A percentile compares a stretch with the other conserved stretches of the same genome.
Conservation (phyloP, 2,329 filamentous ascomycete genomes). For the Cordyceps javanica region DNA sequence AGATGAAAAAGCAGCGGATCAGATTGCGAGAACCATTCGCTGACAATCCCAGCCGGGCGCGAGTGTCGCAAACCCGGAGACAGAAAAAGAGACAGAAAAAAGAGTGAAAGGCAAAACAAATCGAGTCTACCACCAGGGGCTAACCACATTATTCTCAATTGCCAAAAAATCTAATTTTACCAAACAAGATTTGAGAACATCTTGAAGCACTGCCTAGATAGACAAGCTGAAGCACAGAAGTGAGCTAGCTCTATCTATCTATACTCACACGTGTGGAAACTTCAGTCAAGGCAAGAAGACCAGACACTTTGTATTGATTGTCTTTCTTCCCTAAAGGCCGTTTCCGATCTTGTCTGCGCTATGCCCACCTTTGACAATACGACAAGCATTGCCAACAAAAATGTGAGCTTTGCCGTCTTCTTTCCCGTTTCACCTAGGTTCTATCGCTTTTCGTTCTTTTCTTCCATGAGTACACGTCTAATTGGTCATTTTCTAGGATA, state of each 20-base stretch:
- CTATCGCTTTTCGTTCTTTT: neutral
- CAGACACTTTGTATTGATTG: neutral
- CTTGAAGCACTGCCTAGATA: neutral
- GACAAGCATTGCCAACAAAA: neutral
- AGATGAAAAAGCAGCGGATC: neutral
- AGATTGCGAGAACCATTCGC: neutral
- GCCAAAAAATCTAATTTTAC: no score
- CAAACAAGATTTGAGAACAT: neutral
- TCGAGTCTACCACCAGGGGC: no score
- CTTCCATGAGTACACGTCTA: neutral
- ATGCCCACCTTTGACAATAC: neutral
- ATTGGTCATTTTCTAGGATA: neutral
- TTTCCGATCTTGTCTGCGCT: neutral
- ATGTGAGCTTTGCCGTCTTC: neutral
- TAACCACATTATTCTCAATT: no score
- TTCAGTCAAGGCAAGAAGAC: neutral
- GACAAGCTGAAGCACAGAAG: neutral
- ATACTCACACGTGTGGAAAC: neutral
- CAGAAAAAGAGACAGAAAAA: no score
- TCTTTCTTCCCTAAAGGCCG: neutral
- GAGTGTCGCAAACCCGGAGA: no score
- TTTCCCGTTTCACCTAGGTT: neutral
- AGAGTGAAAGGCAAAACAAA: no score
- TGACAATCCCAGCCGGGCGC: no score
- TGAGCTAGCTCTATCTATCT: neutral